Percentiles rank a stretch among this genome's conserved stretches.
These are phyloP conservation scores for Exophiala alcalophila DNA, from an alignment of 2,329 filamentous ascomycete genomes.

Conservation along the genomic window DNA sequence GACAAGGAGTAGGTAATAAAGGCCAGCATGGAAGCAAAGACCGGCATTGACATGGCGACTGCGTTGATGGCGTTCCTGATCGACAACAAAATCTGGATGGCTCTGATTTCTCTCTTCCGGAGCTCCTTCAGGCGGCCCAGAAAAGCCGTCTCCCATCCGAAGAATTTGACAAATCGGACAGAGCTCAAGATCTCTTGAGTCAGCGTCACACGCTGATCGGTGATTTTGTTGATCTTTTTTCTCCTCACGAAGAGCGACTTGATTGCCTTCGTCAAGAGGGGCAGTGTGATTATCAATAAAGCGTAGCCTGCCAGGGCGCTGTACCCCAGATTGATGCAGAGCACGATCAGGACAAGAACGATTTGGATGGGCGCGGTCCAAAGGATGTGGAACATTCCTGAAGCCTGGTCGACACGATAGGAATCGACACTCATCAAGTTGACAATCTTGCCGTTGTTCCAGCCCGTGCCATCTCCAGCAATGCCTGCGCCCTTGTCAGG, in stretches of 20 bases:
- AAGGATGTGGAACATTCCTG: conserved; percentile 81
- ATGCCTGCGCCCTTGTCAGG: conserved; percentile 48
- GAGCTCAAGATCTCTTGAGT: conserved; percentile 90
- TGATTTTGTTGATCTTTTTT: conserved; percentile 83
- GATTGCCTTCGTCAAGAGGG: conserved; percentile 73
- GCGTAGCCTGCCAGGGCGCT: conserved; percentile 86
- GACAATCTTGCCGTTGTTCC: conserved; percentile 88
- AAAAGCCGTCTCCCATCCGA: conserved; percentile 91
- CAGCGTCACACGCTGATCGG: conserved; percentile 83
- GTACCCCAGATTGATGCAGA: conserved; percentile 84
- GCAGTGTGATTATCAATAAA: conserved; percentile 73
- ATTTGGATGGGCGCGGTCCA: conserved; percentile 84
- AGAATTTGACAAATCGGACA: conserved; percentile 93
- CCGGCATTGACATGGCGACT: conserved; percentile 76
- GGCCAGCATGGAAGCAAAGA: conserved; percentile 91
- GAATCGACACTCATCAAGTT: conserved; percentile 96
- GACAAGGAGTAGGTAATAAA: conserved; percentile 76
- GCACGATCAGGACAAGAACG: conserved; percentile 72
- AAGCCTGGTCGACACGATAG: conserved; percentile 85
- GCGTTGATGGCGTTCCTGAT: conserved; percentile 84
- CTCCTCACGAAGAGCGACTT: conserved; percentile 72
- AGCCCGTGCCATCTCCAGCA: conserved; percentile 71
- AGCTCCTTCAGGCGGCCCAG: conserved; percentile 71
- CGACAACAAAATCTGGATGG: conserved; percentile 79
- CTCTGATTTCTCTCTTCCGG: conserved; percentile 70